Evolutionary conservation across 306 rosid species (phyloP).

Genomic region (Cicer arietinum): DNA sequence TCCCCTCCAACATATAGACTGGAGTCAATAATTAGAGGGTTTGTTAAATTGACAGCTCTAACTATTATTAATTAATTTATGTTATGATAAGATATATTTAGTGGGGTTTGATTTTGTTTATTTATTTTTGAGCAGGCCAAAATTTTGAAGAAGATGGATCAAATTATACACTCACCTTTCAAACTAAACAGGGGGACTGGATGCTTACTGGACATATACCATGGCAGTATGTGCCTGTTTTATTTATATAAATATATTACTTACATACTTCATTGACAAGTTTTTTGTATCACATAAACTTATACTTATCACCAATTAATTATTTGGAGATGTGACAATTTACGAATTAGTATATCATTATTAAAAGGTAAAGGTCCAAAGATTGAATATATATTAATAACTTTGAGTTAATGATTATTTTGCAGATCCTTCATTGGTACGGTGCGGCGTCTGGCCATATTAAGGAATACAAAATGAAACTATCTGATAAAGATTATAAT

Average conservation of each 20-base stretch:
- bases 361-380: background rate
- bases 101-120: constrained; percentile 28
- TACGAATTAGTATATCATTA: background rate
- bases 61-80: background rate
- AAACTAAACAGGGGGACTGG: constrained; percentile 76
- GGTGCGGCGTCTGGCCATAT: constrained; percentile 49
- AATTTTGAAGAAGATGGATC: constrained; percentile 41
- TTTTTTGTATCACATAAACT: background rate
- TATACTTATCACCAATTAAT: background rate
- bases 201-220: constrained; percentile 70
- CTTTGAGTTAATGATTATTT: constrained; percentile 36
- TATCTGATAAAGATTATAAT: constrained; percentile 13
- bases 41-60: too few species aligned
- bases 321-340: background rate
- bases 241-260: constrained; percentile 5
- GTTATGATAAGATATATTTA: background rate
- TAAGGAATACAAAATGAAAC: constrained; percentile 39
- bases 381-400: background rate
- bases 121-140: constrained; percentile 48
- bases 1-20: too few species aligned
- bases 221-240: constrained; percentile 66
- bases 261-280: constrained; percentile 5
- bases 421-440: constrained; percentile 53
- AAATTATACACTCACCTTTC: constrained; percentile 60
- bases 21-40: too few species aligned